Conservation (phyloP, 169 alveolate genomes). For the Cryptosporidium viatorum region DNA sequence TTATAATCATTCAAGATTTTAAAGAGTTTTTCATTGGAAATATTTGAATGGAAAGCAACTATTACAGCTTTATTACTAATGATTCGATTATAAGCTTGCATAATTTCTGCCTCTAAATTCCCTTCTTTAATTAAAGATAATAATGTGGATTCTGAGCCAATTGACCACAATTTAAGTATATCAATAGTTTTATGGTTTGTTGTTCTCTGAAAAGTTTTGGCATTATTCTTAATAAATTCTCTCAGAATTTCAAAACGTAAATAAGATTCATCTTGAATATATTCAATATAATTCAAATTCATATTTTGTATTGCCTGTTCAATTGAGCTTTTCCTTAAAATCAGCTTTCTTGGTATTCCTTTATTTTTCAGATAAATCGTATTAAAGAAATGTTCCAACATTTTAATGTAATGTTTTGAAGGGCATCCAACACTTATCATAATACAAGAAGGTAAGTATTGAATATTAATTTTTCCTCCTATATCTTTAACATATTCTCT, state of each 20-base stretch:
- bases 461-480: conserved; percentile 37
- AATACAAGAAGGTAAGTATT: conserved; percentile 62
- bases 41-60: conserved; percentile 28
- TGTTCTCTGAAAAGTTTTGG: conserved; percentile 8
- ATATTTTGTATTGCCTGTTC: conserved; percentile 34
- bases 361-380: conserved; percentile 34
- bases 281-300: conserved; percentile 29
- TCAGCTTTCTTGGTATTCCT: conserved; percentile 35
- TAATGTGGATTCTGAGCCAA: conserved; percentile 40
- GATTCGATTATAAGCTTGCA: conserved; percentile 54
- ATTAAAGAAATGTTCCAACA: conserved; percentile 56
- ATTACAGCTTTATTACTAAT: conserved; percentile 4
- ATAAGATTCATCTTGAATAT: conserved; percentile 49
- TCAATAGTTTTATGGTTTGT: conserved; percentile 36
- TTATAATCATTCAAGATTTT: conserved; percentile 34
- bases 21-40: conserved; percentile 36
- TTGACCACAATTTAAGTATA: conserved; percentile 24
- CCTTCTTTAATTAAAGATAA: conserved; percentile 41
- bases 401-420: conserved; percentile 31
- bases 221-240: conserved; percentile 23
- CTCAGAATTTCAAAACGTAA: conserved; percentile 62
- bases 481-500: conserved; percentile 46
- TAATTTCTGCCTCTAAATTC: conserved; percentile 30
- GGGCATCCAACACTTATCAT: conserved; percentile 57
- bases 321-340: conserved; percentile 35